Conservation (phyloP, 2,329 filamentous ascomycete genomes). For the Geoglossum cookeanum region DNA sequence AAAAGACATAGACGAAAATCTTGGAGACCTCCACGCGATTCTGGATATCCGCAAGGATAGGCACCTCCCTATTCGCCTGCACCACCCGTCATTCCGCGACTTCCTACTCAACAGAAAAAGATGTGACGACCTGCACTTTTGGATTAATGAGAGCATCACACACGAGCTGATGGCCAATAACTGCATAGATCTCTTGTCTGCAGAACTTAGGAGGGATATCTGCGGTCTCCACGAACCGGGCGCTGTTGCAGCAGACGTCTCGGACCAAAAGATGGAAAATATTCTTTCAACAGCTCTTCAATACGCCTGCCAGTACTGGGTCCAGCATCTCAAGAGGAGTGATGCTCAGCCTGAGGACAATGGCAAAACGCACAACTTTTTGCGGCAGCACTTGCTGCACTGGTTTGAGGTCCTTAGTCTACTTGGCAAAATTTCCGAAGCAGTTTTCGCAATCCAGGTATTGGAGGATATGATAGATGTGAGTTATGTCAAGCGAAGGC, state of each 20-base stretch:
- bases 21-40: conserved; percentile 11
- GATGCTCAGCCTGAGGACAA: conserved; percentile 13
- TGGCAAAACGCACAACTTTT: conserved; percentile 18
- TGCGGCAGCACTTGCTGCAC: conserved; percentile 23
- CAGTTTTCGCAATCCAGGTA: conserved; percentile 11
- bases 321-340: conserved; percentile 17
- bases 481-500: background rate
- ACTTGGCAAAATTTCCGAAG: conserved; percentile 13
- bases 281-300: conserved; percentile 16
- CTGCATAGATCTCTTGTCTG: conserved; percentile 22
- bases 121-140: conserved; percentile 15
- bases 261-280: conserved; percentile 10
- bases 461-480: background rate
- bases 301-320: conserved; percentile 26
- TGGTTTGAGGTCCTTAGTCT: conserved; percentile 27
- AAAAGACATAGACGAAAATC: conserved; percentile 4
- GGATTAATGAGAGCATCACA: conserved; percentile 19
- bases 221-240: conserved; percentile 17
- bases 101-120: conserved; percentile 16
- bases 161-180: conserved; percentile 17
- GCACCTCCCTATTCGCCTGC: conserved; percentile 4
- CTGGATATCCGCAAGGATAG: conserved; percentile 7
- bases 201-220: conserved; percentile 19
- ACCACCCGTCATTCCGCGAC: conserved; percentile 4
- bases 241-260: conserved; percentile 11